These are phyloP conservation scores for Eucalyptus virginea DNA, from an alignment of 345 rosid genomes.

Conservation along the genomic window DNA sequence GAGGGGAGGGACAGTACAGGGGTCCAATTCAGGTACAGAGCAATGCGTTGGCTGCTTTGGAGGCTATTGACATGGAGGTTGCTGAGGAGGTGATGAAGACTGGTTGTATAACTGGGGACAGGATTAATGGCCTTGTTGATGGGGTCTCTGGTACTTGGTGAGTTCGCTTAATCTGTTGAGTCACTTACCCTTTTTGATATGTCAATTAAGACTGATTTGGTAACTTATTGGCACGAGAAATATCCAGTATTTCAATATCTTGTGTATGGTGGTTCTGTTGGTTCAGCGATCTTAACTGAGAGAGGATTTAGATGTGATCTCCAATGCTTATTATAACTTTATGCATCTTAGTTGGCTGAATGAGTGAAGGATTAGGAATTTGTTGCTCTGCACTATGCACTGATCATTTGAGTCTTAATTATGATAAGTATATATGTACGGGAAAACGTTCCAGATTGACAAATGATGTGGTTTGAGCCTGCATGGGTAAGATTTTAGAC, in stretches of 20 bases:
- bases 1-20: conserved; percentile 96
- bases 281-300: neutral
- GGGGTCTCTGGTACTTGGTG: conserved; percentile 91
- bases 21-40: conserved; percentile 97
- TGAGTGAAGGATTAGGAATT: neutral
- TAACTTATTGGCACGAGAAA: neutral
- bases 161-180: conserved; percentile 3
- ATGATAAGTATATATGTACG: neutral
- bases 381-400: neutral
- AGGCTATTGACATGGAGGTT: conserved; percentile 78
- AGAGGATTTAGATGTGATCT: neutral
- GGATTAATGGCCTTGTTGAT: conserved; percentile 90
- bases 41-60: conserved; percentile 94
- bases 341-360: neutral
- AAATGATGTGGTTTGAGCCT: neutral
- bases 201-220: neutral
- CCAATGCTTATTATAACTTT: neutral
- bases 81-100: conserved; percentile 78
- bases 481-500: neutral
- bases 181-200: neutral
- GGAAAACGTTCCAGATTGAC: neutral
- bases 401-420: neutral
- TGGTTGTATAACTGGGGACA: conserved; percentile 91
- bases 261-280: neutral
- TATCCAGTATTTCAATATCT: neutral